Base-by-base conservation (phyloP, 371 early-diverging fungal genomes). In the Mucor sp. region DNA sequence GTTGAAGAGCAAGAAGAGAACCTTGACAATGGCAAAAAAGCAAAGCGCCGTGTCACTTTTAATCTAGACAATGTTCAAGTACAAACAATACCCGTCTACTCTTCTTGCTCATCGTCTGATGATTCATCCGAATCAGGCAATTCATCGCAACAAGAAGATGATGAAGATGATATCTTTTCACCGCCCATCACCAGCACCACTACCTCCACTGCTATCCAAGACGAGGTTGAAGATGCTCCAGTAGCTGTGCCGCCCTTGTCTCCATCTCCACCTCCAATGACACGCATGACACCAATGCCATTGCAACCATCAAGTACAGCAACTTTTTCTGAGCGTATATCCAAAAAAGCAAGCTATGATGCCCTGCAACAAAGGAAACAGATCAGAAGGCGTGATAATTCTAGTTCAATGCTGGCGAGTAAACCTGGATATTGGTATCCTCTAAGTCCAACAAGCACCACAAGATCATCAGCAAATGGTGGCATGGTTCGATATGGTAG, bases 351-450 rank as follows among this genome's bases (percentile, higher is more conserved):
- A 35, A 58, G 57, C 9, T 65, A 69, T 28, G 61, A 65, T 58
- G 60, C 61, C 4, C 37, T 69, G 2, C 60, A 60, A 39, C 21
- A 69, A 47, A 53, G 65, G 17, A 60, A 53, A 15, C 63, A 66
- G 28, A 58, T 37, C 9, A 65, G 70, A 58, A 55, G 62, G 12
- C 47, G 53, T 2, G 44, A 64, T 27, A 50, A 50, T 25, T 50
- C 25, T 43, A 30, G 35, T 14, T 35, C n/a, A n/a, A 7, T 37
- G 23, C 44, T 47, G 19, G 15, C 33, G 5, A 57, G 14, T 28
- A 62, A 62, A 27, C 70, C 66, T 32, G 62, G 56, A 3, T 71
- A 71, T 47, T 71, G 71, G 71, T 71, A 71, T 35, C 67, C 71
- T 25, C 28, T 63, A 0, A 30, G 32, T 19, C 56, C 50, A 21